A percentile compares a stretch with the other conserved stretches of the same genome.
These are phyloP conservation scores for Fusarium clavum DNA, from an alignment of 2,329 filamentous ascomycete species.

Conservation along the genomic window DNA sequence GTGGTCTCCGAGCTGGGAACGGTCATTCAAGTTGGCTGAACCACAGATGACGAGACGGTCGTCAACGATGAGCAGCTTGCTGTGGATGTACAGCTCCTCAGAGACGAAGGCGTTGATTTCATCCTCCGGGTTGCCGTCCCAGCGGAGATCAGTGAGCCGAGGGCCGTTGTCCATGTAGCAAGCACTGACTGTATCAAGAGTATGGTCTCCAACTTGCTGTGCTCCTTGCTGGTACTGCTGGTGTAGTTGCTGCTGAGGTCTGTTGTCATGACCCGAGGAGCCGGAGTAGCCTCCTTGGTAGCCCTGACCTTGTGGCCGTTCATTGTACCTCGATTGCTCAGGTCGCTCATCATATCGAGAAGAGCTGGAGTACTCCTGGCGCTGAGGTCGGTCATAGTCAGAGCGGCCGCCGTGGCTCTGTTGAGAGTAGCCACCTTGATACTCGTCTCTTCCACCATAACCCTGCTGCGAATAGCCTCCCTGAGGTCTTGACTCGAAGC, in stretches of 20 bases:
- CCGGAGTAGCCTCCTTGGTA: slow-evolving; percentile 7
- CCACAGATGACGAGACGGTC: slow-evolving; percentile 86
- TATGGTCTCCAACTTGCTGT: slow-evolving; percentile 62
- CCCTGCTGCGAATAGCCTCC: slow-evolving; percentile 16
- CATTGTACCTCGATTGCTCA: slow-evolving; percentile 14
- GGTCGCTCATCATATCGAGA: background rate
- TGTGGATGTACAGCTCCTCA: slow-evolving; percentile 72
- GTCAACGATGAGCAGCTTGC: slow-evolving; percentile 82
- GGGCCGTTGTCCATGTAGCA: slow-evolving; percentile 86
- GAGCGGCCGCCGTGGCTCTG: slow-evolving; percentile 13
- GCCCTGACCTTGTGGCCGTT: slow-evolving; percentile 4
- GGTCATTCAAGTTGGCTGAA: slow-evolving; percentile 69
- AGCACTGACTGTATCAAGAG: slow-evolving; percentile 80
- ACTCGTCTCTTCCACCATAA: slow-evolving; percentile 11
- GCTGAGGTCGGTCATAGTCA: slow-evolving; percentile 20
- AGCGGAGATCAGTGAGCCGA: slow-evolving; percentile 71
- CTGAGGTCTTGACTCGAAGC: slow-evolving; percentile 21
- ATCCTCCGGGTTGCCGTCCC: slow-evolving; percentile 65
- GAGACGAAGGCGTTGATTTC: slow-evolving; percentile 72
- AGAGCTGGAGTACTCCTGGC: background rate
- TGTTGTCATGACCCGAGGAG: slow-evolving; percentile 7
- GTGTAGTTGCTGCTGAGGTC: slow-evolving; percentile 28
- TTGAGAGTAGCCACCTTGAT: slow-evolving; percentile 11
- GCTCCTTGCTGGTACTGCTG: slow-evolving; percentile 79
- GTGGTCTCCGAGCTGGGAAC: slow-evolving; percentile 83